These are phyloP conservation scores for Leishmania arabica DNA, from an alignment of 208 protist genomes.

Conservation along the genomic window DNA sequence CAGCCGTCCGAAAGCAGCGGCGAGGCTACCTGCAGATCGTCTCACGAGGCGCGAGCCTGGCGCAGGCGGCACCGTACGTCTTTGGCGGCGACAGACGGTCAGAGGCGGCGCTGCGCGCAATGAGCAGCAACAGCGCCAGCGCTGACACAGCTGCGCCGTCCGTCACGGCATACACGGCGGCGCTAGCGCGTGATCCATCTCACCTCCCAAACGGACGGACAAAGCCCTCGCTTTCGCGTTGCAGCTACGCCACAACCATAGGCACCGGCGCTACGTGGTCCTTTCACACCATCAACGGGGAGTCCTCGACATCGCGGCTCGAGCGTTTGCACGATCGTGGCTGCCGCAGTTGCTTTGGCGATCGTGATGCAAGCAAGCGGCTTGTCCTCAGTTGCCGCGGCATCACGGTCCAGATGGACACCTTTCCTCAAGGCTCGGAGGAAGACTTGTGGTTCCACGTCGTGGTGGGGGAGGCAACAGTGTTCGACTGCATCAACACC, in stretches of 20 bases:
- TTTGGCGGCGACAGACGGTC: neutral
- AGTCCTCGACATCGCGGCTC: constrained; percentile 29
- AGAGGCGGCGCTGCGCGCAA: neutral
- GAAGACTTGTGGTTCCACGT: constrained; percentile 52
- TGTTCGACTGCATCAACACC: constrained; percentile 63
- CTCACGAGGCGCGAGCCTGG: constrained; percentile 12
- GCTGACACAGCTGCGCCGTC: neutral
- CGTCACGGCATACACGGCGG: neutral
- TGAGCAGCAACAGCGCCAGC: neutral
- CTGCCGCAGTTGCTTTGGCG: constrained; percentile 40
- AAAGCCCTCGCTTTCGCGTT: neutral
- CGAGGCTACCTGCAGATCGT: constrained; percentile 34
- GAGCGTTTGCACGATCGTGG: constrained; percentile 24
- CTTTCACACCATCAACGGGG: neutral
- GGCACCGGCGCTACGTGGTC: neutral
- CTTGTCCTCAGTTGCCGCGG: constrained; percentile 54
- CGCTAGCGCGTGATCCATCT: neutral
- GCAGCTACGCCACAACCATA: neutral
- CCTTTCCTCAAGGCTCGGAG: constrained; percentile 40
- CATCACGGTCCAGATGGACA: constrained; percentile 52
- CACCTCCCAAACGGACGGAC: neutral
- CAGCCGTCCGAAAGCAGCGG: constrained; percentile 33
- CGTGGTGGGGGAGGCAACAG: constrained; percentile 43
- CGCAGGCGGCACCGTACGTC: constrained; percentile 11
- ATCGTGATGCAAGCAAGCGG: constrained; percentile 43